These are phyloP conservation scores for Solanum chilense DNA, from an alignment of 257 asterid species.

Conservation along the genomic window DNA sequence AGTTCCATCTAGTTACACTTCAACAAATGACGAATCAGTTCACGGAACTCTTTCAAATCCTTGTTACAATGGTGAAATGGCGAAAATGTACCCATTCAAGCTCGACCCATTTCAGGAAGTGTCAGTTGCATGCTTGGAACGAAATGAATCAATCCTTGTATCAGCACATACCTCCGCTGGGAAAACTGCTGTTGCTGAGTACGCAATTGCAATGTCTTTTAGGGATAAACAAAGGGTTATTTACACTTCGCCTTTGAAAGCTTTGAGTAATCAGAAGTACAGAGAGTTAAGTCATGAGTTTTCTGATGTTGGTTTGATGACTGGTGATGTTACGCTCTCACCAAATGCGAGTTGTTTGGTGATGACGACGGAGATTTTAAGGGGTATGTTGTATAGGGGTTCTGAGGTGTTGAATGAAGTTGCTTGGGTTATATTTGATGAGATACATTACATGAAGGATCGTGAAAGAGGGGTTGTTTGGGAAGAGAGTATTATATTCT, in stretches of 20 bases:
- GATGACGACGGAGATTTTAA: slow-evolving; percentile 92
- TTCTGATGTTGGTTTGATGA: slow-evolving; percentile 90
- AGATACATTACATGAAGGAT: slow-evolving; percentile 98
- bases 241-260: slow-evolving; percentile 88
- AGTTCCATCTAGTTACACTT: slow-evolving; percentile 53
- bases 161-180: slow-evolving; percentile 99
- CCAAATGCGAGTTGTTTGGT: slow-evolving; percentile 98
- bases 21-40: slow-evolving; percentile 44
- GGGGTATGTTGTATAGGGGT: slow-evolving; percentile 97
- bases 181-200: slow-evolving; percentile 96
- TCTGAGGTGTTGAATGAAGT: slow-evolving; percentile 96
- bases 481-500: slow-evolving; percentile 95
- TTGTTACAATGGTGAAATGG: slow-evolving; percentile 50
- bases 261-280: slow-evolving; percentile 91
- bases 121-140: slow-evolving; percentile 79
- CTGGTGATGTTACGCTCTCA: slow-evolving; percentile 85
- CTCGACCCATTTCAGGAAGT: slow-evolving; percentile 92
- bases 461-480: slow-evolving; percentile 98
- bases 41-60: slow-evolving; percentile 85
- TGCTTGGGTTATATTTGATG: slow-evolving; percentile 99
- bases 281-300: slow-evolving; percentile 93
- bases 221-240: slow-evolving; percentile 88
- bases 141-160: slow-evolving; percentile 82
- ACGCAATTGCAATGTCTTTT: slow-evolving; percentile 92
- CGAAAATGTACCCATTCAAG: slow-evolving; percentile 63